Conservation (phyloP, 441 rosid species). For the Erodium texanum region DNA sequence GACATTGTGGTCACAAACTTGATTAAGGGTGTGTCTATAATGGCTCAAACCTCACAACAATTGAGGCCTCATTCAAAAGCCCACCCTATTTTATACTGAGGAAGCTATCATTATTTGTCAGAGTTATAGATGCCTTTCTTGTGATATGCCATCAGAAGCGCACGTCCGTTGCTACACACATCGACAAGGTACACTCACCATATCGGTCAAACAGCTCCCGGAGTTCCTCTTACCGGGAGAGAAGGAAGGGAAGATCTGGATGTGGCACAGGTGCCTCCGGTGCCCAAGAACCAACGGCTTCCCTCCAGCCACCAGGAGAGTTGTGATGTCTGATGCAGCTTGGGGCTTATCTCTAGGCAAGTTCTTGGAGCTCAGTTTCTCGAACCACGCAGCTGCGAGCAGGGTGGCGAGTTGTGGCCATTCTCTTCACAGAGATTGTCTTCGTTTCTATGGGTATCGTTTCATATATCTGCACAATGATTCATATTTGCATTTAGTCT, state of each 20-base stretch:
- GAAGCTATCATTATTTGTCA: conserved; percentile 23
- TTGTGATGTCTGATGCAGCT: conserved; percentile 33
- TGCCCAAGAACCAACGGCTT: conserved; percentile 72
- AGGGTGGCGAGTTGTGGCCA: conserved; percentile 99
- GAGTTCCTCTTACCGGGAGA: conserved; percentile 76
- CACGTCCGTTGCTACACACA: conserved; percentile 97
- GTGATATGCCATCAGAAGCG: conserved; percentile 96
- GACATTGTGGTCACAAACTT: no score
- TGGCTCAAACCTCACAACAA: no score
- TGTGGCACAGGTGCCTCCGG: conserved; percentile 98
- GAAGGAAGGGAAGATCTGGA: conserved; percentile 94
- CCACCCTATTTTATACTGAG: conserved; percentile 12
- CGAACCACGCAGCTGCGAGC: conserved; percentile 55
- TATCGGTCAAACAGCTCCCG: conserved; percentile 82
- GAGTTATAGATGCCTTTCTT: conserved; percentile 63
- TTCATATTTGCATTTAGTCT: not conserved
- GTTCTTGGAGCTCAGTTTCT: no score
- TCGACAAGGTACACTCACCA: conserved; percentile 92
- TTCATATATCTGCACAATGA: not conserved
- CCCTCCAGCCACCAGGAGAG: conserved; percentile 90
- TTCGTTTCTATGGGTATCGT: conserved; percentile 94
- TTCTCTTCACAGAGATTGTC: conserved; percentile 98
- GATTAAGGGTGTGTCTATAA: no score
- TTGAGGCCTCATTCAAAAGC: no score
- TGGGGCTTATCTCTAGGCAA: no score